Evolutionary conservation across 352 stramenopile species (phyloP), one percentile per base, ranked within the genome.

Genomic region (Phytophthora litchii): DNA sequence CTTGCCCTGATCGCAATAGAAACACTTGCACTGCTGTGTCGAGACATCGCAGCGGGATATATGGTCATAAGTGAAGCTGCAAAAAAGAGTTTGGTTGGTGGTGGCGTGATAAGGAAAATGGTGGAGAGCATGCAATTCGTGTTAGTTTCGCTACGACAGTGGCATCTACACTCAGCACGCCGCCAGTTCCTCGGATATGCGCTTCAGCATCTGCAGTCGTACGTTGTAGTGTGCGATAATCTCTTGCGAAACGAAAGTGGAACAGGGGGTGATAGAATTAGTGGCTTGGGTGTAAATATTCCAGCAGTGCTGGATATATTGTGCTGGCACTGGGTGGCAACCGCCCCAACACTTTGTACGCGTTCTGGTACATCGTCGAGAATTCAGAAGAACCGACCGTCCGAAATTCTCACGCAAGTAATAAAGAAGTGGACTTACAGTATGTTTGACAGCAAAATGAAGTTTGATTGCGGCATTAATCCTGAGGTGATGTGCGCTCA

Each of bases 261-360:
- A 27, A 23, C 34, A 34, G 38, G 12, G 11, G 43, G 42, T 42
- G 31, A 38, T 3, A 19, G 4, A 1, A 20, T 13, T 13, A 47
- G n/a, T n/a, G 16, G 6, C 2, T 44, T 8, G 16, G 32, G 40
- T 48, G 42, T 32, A 38, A 23, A 49, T 34, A 35, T 36, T 17
- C 1, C 17, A 35, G 59, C 25, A 29, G 51, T 38, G 7, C 4
- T 78, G 4, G 55, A 73, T 17, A 69, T 79, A 53, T 13, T 89
- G 1, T 67, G 59, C n/a, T 92, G 83, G 83, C 80, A 92, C 44
- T 92, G 80, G 83, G 76, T 71, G 12, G 54, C 68, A 21, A 69
- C 63, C 1, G 70, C 56, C 8, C 48, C 77, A 58, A 60, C 86
- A 36, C 19, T 91, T 51, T 89, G 80, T 53, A 65, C 73, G 3